Conservation (phyloP, 352 stramenopile species). For the Aphanomyces stellatus region DNA sequence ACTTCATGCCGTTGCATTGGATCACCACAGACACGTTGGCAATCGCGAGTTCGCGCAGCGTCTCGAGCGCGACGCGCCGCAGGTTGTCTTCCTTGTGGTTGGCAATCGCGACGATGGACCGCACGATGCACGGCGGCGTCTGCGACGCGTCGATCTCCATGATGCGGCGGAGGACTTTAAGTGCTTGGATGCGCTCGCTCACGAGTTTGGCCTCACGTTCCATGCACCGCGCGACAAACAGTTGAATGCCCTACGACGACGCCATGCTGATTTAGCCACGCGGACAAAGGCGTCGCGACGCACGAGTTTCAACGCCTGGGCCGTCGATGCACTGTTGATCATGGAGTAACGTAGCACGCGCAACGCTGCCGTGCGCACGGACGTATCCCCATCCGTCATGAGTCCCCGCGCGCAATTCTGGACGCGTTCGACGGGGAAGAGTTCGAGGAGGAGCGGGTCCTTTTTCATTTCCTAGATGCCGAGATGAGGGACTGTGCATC, state of each 20-base stretch:
- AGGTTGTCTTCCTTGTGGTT: constrained; percentile 86
- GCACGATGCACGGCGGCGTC: constrained; percentile 77
- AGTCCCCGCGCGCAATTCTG: constrained; percentile 73
- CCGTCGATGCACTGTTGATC: constrained; percentile 62
- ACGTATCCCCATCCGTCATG: constrained; percentile 69
- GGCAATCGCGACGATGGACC: constrained; percentile 72
- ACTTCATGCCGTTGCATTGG: constrained; percentile 73
- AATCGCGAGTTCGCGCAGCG: constrained; percentile 69
- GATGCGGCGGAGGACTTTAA: constrained; percentile 78
- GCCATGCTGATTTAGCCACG: neutral
- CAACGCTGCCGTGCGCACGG: constrained; percentile 60
- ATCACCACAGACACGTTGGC: constrained; percentile 76
- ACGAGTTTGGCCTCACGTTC: constrained; percentile 83
- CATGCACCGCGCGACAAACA: constrained; percentile 79
- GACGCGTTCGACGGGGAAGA: constrained; percentile 67
- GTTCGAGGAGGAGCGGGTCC: constrained; percentile 72
- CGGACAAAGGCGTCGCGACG: neutral
- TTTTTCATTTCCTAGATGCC: constrained; percentile 62
- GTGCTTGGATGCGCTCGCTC: constrained; percentile 72
- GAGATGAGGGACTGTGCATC: neutral
- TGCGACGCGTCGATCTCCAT: constrained; percentile 79
- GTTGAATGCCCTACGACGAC: constrained; percentile 39
- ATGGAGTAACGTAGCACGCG: constrained; percentile 79
- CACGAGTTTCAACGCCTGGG: constrained; percentile 55
- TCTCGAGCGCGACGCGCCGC: constrained; percentile 79